Conservation (phyloP, 345 rosid species). For the Aquilaria yunnanensis region DNA sequence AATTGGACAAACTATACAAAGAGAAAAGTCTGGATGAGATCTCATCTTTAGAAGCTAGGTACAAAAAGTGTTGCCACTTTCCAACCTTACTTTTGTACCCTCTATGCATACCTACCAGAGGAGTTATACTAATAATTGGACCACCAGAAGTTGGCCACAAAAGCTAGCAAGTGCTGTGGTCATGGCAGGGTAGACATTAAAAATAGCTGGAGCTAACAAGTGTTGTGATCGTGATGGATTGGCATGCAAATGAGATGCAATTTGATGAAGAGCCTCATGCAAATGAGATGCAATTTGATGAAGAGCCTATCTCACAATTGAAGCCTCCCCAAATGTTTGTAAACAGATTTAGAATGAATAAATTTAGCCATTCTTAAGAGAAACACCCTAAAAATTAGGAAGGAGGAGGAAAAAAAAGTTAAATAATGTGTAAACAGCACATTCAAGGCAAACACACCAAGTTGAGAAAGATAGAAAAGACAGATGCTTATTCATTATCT, state of each 20-base stretch:
- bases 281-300: slow-evolving; percentile 75
- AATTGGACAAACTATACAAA: slow-evolving; percentile 71
- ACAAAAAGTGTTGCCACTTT: slow-evolving; percentile 74
- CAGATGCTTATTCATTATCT: too few species aligned
- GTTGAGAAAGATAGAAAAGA: too few species aligned
- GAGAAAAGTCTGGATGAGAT: slow-evolving; percentile 60
- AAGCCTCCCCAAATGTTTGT: slow-evolving; percentile 79
- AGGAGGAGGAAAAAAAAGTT: too few species aligned
- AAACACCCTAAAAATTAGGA: too few species aligned
- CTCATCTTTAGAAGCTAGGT: slow-evolving; percentile 81
- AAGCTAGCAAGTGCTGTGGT: slow-evolving; percentile 42
- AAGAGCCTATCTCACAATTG: slow-evolving; percentile 74
- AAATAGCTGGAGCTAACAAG: slow-evolving; percentile 58
- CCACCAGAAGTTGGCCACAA: slow-evolving; percentile 52
- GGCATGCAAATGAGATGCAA: slow-evolving; percentile 77
- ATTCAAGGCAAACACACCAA: too few species aligned
- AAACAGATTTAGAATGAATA: not conserved
- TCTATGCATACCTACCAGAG: slow-evolving; percentile 67
- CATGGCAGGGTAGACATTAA: slow-evolving; percentile 31
- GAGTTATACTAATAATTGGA: slow-evolving; percentile 73
- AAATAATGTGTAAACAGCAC: too few species aligned
- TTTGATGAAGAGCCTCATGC: slow-evolving; percentile 77
- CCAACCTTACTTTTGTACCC: slow-evolving; percentile 73
- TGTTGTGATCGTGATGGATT: slow-evolving; percentile 92
- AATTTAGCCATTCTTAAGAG: too few species aligned